These are phyloP conservation scores for Fraxinus platypoda DNA, from an alignment of 305 asterid species.

Conservation along the genomic window DNA sequence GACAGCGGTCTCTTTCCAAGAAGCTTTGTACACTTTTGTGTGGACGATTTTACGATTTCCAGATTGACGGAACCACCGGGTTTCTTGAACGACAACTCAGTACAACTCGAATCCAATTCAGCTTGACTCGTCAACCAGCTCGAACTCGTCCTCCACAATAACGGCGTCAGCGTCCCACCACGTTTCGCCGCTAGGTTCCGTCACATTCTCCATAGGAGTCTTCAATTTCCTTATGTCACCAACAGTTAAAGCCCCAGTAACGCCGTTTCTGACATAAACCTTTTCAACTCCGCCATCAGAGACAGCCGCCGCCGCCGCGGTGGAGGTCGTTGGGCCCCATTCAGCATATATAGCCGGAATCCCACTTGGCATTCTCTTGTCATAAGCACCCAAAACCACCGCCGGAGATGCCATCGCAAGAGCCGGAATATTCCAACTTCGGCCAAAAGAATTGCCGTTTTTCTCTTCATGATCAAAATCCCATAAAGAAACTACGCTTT, in stretches of 20 bases:
- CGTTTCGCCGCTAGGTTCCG: conserved; percentile 49
- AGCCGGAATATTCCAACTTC: conserved; percentile 24
- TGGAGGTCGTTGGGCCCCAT: conserved; percentile 39
- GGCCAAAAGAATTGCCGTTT: conserved; percentile 23
- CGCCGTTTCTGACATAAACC: conserved; percentile 61
- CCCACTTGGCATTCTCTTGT: conserved; percentile 46
- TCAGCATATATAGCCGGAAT: conserved; percentile 61
- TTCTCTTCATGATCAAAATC: conserved; percentile 30
- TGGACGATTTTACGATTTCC: conserved; percentile 13
- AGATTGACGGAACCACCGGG: neutral
- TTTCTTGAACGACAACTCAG: conserved; percentile 7
- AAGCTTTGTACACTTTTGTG: neutral
- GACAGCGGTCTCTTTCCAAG: conserved; percentile 4
- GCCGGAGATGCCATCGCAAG: conserved; percentile 28
- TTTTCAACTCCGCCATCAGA: conserved; percentile 41
- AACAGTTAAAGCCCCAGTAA: conserved; percentile 49
- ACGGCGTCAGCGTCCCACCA: conserved; percentile 91
- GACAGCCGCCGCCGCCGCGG: conserved; percentile 19
- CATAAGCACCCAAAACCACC: conserved; percentile 58
- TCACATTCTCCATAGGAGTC: conserved; percentile 48
- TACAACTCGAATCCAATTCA: neutral
- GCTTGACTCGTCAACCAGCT: conserved; percentile 29
- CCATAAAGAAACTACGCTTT: conserved; percentile 69
- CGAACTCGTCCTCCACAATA: conserved; percentile 41
- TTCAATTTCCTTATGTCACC: conserved; percentile 75